Conservation (phyloP, 1,284 basidiomycete genomes). For the Malassezia dermatis region DNA sequence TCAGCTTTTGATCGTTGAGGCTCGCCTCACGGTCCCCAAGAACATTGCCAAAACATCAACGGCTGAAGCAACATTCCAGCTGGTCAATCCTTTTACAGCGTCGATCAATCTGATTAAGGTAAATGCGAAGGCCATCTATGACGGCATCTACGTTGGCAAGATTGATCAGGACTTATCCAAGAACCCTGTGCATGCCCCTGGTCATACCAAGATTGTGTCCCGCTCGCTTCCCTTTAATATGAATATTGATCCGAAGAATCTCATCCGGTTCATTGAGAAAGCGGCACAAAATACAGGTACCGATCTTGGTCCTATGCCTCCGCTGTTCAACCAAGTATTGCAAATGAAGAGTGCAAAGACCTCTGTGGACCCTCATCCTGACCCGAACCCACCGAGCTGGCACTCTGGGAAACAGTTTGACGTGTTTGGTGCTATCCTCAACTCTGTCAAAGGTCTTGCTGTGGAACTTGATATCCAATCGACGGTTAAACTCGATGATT, state of each 20-base stretch:
- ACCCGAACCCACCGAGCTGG: constrained; percentile 51
- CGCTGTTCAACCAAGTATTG: constrained; percentile 57
- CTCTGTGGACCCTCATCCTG: constrained; percentile 53
- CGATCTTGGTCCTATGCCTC: constrained; percentile 58
- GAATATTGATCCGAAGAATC: constrained; percentile 58
- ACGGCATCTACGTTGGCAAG: constrained; percentile 48
- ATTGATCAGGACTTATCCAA: constrained; percentile 54
- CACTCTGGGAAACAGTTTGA: constrained; percentile 52
- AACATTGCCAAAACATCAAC: constrained; percentile 38
- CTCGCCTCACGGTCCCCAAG: constrained; percentile 42
- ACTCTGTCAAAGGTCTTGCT: constrained; percentile 56
- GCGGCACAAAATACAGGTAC: constrained; percentile 56
- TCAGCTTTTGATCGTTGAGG: constrained; percentile 56
- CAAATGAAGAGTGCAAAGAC: constrained; percentile 57
- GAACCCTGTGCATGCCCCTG: constrained; percentile 57
- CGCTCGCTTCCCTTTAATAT: constrained; percentile 57
- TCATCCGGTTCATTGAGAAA: constrained; percentile 56
- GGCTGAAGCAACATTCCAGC: constrained; percentile 39
- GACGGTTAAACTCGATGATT: constrained; percentile 39
- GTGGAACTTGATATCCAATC: constrained; percentile 52
- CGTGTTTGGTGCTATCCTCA: constrained; percentile 56
- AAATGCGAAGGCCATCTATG: constrained; percentile 54
- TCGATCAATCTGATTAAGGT: constrained; percentile 60
- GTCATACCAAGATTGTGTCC: constrained; percentile 59
- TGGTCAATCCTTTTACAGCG: constrained; percentile 66